Conservation (phyloP, 1,284 basidiomycete species). For the Malassezia yamatoensis region DNA sequence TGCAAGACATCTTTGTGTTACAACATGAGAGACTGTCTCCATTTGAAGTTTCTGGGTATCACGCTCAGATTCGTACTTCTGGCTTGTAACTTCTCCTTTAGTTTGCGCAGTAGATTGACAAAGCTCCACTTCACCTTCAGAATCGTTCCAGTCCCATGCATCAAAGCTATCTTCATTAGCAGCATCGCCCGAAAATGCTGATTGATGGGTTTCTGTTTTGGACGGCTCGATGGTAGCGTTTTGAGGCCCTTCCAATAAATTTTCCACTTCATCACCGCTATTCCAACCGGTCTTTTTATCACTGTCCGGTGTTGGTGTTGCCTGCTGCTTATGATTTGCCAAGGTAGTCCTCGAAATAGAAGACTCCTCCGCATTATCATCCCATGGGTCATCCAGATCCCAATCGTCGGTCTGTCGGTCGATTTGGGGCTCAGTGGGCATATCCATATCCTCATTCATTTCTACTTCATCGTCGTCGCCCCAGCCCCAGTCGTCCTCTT, state of each 20-base stretch:
- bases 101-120: background rate
- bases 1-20: background rate
- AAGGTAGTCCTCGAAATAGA: background rate
- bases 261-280: slow-evolving; percentile 7
- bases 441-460: background rate
- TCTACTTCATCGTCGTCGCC: slow-evolving; percentile 9
- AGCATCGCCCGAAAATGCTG: background rate
- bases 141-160: slow-evolving; percentile 15
- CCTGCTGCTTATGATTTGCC: background rate
- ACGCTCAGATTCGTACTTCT: background rate
- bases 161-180: background rate
- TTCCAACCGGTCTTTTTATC: slow-evolving; percentile 10
- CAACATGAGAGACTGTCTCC: background rate
- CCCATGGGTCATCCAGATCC: background rate
- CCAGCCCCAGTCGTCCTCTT: slow-evolving; percentile 14
- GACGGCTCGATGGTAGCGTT: background rate
- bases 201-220: background rate
- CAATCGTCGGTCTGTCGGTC: background rate
- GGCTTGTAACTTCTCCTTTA: background rate
- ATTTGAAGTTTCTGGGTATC: background rate
- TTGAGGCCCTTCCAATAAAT: background rate
- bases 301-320: background rate
- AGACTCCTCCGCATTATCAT: background rate
- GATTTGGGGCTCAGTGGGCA: background rate
- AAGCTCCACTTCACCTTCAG: background rate